Percentiles rank a stretch among this genome's conserved stretches.
These are phyloP conservation scores for Pythium utonaiense DNA, from an alignment of 352 stramenopile genomes.

Conservation along the genomic window DNA sequence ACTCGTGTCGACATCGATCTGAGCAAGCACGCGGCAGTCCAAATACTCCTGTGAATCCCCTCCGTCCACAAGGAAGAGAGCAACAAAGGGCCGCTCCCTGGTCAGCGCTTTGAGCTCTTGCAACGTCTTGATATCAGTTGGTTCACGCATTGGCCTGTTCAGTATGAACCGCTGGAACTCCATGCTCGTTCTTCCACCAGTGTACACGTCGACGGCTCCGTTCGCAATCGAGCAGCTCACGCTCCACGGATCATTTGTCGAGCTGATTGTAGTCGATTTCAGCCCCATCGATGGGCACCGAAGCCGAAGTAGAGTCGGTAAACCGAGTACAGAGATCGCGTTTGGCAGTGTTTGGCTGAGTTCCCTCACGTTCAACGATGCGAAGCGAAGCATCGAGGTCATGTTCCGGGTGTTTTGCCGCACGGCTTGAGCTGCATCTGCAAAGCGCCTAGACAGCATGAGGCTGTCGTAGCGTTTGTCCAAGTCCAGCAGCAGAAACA, in stretches of 20 bases:
- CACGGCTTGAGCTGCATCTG: conserved; percentile 28
- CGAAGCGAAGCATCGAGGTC: conserved; percentile 23
- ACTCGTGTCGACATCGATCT: conserved; percentile 23
- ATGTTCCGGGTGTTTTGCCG: conserved; percentile 18
- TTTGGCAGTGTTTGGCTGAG: conserved; percentile 7
- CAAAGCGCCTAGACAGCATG: conserved; percentile 30
- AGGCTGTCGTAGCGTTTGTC: conserved; percentile 25
- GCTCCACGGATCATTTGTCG: conserved; percentile 8
- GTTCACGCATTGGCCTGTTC: conserved; percentile 24
- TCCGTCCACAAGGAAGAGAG: conserved; percentile 32
- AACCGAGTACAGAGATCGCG: conserved; percentile 22
- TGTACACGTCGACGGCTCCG: conserved; percentile 26
- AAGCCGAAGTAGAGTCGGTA: conserved; percentile 33
- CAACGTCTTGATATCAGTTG: conserved; percentile 13
- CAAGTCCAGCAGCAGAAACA: conserved; percentile 46
- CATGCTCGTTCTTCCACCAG: conserved; percentile 30
- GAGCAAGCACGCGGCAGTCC: conserved; percentile 29
- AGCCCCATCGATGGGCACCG: conserved; percentile 14
- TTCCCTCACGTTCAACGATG: conserved; percentile 25
- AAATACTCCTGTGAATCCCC: conserved; percentile 32
- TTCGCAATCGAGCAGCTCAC: conserved; percentile 18
- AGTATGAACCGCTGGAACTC: conserved; percentile 40
- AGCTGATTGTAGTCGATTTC: neutral
- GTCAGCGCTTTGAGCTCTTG: conserved; percentile 19
- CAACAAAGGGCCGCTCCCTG: conserved; percentile 25